These are phyloP conservation scores for Rasamsonia emersonii DNA, from an alignment of 2,329 filamentous ascomycete genomes.

Conservation along the genomic window DNA sequence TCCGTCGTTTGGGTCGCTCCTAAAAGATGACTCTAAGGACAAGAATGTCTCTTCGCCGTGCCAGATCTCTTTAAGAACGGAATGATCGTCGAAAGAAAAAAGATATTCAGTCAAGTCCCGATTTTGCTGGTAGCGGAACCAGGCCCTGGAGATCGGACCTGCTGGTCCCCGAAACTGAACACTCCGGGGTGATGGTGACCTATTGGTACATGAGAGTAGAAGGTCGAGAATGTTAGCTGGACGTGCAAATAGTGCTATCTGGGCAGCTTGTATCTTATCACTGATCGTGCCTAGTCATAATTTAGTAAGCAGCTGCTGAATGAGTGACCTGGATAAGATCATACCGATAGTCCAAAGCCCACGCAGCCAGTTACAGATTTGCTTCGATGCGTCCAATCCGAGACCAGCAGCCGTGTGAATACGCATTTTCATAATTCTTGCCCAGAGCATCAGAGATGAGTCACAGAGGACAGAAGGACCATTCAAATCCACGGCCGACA, in stretches of 20 bases:
- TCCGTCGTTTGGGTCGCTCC: constrained; percentile 25
- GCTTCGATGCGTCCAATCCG: constrained; percentile 58
- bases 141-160: constrained; percentile 27
- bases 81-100: constrained; percentile 28
- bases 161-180: constrained; percentile 17
- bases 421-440: constrained; percentile 56
- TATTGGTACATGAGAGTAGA: constrained; percentile 61
- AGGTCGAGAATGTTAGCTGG: constrained; percentile 60
- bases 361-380: constrained; percentile 73
- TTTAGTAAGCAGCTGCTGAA: constrained; percentile 8
- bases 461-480: constrained; percentile 75
- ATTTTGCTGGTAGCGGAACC: constrained; percentile 33
- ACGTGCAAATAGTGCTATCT: constrained; percentile 54
- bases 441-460: constrained; percentile 65
- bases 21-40: constrained; percentile 16
- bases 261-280: constrained; percentile 59
- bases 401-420: constrained; percentile 60
- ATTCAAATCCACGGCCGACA: constrained; percentile 69
- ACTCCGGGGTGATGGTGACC: constrained; percentile 20
- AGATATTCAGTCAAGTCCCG: constrained; percentile 41
- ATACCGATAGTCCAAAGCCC: constrained; percentile 73
- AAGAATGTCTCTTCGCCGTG: constrained; percentile 12
- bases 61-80: constrained; percentile 18
- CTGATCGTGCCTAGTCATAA: constrained; percentile 41
- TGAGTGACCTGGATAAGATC: constrained; percentile 1